phyloP scores from a whole-genome alignment of 768 basidiomycete genomes.

The Podaxis sp. region DNA sequence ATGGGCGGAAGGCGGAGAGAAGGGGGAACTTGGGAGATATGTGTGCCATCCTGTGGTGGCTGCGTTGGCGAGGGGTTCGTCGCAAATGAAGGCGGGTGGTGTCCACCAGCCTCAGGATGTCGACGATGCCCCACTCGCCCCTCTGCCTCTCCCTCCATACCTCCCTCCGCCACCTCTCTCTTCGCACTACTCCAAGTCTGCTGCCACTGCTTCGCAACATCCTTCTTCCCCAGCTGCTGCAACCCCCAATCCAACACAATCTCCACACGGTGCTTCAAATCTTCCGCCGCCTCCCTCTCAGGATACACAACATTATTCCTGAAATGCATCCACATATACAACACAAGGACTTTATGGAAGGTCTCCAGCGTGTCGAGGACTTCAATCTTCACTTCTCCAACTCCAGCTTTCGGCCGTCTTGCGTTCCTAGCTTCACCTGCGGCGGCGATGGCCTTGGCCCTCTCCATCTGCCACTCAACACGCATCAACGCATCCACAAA shows the following conservation, averaged over 20 bases:
- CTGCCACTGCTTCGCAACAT: neutral
- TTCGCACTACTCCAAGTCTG: neutral
- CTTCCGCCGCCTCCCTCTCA: conserved; percentile 1
- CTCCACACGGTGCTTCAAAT: conserved; percentile 11
- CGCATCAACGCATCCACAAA: conserved; percentile 41
- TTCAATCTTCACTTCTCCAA: conserved; percentile 4
- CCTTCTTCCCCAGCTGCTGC: neutral
- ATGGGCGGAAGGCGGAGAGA: too few relatives aligned
- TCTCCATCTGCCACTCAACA: conserved; percentile 36
- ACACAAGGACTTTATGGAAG: conserved; percentile 70
- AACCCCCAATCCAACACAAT: conserved; percentile 12
- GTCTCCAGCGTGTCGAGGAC: conserved; percentile 50
- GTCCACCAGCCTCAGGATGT: neutral
- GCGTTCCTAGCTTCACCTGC: neutral
- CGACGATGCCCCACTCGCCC: neutral
- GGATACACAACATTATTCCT: conserved; percentile 69
- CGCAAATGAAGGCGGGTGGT: too few relatives aligned
- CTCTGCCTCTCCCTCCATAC: neutral
- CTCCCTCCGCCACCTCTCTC: neutral
- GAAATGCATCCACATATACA: conserved; percentile 85
- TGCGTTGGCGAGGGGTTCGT: too few relatives aligned
- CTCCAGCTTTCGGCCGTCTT: neutral
- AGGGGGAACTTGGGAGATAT: too few relatives aligned
- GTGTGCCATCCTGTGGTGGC: too few relatives aligned
- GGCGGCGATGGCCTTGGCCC: neutral